phyloP scores from a whole-genome alignment of 805 yeast species.

The Ogataea pilisensis region DNA sequence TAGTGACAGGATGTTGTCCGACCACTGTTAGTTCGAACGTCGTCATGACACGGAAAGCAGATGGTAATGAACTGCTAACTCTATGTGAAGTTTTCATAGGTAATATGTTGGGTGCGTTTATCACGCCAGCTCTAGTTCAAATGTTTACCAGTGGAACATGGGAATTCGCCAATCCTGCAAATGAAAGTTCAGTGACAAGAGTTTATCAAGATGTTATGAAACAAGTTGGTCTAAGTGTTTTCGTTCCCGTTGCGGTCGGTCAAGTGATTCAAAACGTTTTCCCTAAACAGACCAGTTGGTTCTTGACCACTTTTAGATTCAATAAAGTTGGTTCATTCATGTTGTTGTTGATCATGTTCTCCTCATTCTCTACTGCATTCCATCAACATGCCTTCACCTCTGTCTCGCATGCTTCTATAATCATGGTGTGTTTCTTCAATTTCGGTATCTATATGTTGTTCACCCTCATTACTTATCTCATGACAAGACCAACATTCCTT shows the following conservation, averaged over 20 bases:
- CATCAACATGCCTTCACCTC: conserved; percentile 70
- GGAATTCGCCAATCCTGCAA: conserved; percentile 77
- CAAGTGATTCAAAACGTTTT: conserved; percentile 71
- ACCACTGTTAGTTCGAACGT: conserved; percentile 91
- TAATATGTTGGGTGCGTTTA: conserved; percentile 77
- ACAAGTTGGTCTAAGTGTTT: conserved; percentile 75
- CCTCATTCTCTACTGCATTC: conserved; percentile 82
- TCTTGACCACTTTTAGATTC: conserved; percentile 51
- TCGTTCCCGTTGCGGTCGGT: conserved; percentile 85
- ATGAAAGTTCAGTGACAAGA: conserved; percentile 45
- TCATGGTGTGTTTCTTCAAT: conserved; percentile 79
- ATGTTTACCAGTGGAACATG: conserved; percentile 59
- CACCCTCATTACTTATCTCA: conserved; percentile 55
- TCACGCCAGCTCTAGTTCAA: conserved; percentile 82
- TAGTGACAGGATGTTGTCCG: conserved; percentile 83
- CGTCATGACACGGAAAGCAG: conserved; percentile 83
- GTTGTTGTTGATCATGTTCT: conserved; percentile 56
- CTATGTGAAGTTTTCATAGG: conserved; percentile 84
- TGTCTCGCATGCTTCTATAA: conserved; percentile 50
- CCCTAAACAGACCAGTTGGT: conserved; percentile 63
- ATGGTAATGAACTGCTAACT: conserved; percentile 72
- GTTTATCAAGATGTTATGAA: conserved; percentile 79
- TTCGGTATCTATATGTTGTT: conserved; percentile 74
- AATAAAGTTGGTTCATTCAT: conserved; percentile 76
- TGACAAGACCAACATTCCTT: conserved; percentile 57